Conservation (phyloP, 768 basidiomycete species). For the Phlegmacium glaucopus region DNA sequence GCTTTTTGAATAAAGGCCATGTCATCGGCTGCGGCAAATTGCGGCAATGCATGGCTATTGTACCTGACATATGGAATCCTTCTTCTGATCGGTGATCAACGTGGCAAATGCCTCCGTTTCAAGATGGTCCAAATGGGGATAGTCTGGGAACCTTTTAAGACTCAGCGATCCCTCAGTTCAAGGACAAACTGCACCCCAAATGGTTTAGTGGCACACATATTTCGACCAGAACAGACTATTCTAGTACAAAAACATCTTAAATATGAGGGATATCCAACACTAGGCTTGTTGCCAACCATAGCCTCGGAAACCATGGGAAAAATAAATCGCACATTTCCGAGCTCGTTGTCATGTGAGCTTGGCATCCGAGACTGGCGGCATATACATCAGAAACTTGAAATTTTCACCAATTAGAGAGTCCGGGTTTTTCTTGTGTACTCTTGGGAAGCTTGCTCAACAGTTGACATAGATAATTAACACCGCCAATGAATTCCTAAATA, state of each 20-base stretch:
- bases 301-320: conserved; percentile 27
- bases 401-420: no score
- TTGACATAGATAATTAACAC: conserved; percentile 2
- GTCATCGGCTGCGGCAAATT: conserved; percentile 29
- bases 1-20: conserved; percentile 11
- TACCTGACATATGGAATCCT: conserved; percentile 32
- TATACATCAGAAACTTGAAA: neutral
- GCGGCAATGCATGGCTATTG: conserved; percentile 30
- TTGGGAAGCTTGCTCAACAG: neutral
- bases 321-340: conserved; percentile 15
- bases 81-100: conserved; percentile 66
- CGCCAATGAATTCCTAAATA: no score
- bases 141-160: conserved; percentile 16
- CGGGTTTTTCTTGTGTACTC: no score
- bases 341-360: conserved; percentile 11
- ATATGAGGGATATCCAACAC: conserved; percentile 14
- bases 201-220: conserved; percentile 34
- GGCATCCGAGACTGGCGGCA: neutral
- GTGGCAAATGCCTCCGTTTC: conserved; percentile 32
- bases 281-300: conserved; percentile 4
- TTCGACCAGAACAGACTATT: no score
- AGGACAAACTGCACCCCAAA: conserved; percentile 20
- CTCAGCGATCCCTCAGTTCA: conserved; percentile 25
- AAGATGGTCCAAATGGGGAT: conserved; percentile 17
- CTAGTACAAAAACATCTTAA: no score